Evolutionary conservation across 192 early-diverging fungal genomes (phyloP), one percentile per base, ranked within the genome.

Genomic region (Phycomyces blakesleeanus): DNA sequence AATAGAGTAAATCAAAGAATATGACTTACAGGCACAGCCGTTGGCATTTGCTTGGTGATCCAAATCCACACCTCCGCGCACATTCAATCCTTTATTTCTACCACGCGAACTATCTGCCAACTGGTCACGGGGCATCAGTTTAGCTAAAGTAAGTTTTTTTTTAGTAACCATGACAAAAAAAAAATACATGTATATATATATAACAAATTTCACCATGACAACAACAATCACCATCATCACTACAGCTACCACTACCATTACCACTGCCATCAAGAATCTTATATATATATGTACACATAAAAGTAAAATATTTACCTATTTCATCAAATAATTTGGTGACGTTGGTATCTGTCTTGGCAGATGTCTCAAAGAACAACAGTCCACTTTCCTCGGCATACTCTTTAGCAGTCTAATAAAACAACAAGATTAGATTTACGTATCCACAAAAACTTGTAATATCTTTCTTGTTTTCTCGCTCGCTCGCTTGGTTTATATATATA

Each of bases 71-170:
- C 76, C 81, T 63, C 58, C 58, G 44, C 77, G 69, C 14, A 60
- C 55, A 59, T 81, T 77, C 57, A 76, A 67, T 61, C 74, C 76
- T 24, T 67, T n/a, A n/a, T n/a, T 66, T 68, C 76, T 73, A 60
- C 64, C 71, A 67, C 83, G 83, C 52, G 83, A 73, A 58, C 78
- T 82, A 56, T 77, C 76, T 27, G 71, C 77, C 18, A 85, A 73
- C 64, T 82, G 81, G 61, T 82, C 85, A 55, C 84, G 75, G 37
- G 89, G 89, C 66, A 89, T 84, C 67, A 81, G 87, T 77, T 79
- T 83, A 38, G 90, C 88, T 80, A 64, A 20, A 44, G 18, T 39
- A 51, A n/a, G 18, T 14, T 52, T 34, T 22, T 38, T 59, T 11
- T 12, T 22, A 39, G 6, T 39, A 39, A 22, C n/a, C 37, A 10